Evolutionary conservation across 2,329 filamentous ascomycete genomes (phyloP), one percentile per base, ranked within the genome.

Genomic region (Ceratocystis cubensis): DNA sequence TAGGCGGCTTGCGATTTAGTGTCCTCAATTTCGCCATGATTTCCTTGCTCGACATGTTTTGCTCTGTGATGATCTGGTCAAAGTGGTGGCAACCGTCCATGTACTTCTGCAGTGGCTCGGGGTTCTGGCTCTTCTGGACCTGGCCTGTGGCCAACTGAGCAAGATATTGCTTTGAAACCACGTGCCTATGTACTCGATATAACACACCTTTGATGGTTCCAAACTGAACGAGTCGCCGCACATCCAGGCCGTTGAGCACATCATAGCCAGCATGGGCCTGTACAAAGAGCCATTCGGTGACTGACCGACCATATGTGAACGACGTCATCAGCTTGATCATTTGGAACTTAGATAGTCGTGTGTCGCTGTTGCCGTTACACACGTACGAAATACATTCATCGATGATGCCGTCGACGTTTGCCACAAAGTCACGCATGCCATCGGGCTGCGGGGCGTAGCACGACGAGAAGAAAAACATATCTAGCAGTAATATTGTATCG

Each of bases 201-300:
- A 99, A 77, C 71, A 95, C 89, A 17, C 93, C 92, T 76, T 97
- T 97, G 75, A 97, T 96, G 68, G 96, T 83, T 67, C 93, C 94
- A 72, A 97, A 99, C 68, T 96, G 95, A 69, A 97, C 90, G 69
- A 99, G 87, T 33, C 94, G 87, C 13, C 94, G 85, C 66, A 96
- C 85, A 74, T 99, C 94, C 67, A 99, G 85, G 72, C 87, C 87
- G 13, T 82, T 79, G 7, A 96, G 80, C 48, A 88, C 81, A 67
- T 85, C 81, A 69, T 86, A 80, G 0, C 83, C 84, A 59, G 79
- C 78, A 50, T 87, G 83, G 70, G 85, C 82, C 75, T 96, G 88
- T 41, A 86, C 80, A 67, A 88, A 81, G 70, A 94, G 86, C 90
- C 91, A 97, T 74, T 93, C 89, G 73, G 88, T 88, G 13, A 97